phyloP scores from a whole-genome alignment of 2,329 filamentous ascomycete genomes.

The Dothiorella sarmentorum region DNA sequence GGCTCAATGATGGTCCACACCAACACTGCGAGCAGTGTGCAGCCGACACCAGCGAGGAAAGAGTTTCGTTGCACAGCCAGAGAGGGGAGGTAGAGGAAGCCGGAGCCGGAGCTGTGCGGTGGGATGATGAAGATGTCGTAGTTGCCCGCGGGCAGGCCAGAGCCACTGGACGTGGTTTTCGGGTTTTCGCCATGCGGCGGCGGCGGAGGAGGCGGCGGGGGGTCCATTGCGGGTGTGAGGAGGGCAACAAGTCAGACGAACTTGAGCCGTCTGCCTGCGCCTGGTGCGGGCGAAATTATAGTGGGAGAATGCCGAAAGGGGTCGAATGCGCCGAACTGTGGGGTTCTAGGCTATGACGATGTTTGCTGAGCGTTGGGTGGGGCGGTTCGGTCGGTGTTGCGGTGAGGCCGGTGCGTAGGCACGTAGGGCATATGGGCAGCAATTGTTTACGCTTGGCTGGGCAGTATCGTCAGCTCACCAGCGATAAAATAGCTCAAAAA shows the following conservation, averaged over 20 bases:
- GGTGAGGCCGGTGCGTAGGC: constrained; percentile 4
- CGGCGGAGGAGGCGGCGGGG: constrained; percentile 70
- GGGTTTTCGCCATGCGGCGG: constrained; percentile 82
- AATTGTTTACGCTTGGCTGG: constrained; percentile 16
- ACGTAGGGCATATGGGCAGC: constrained; percentile 10
- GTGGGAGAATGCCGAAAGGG: not conserved
- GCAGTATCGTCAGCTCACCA: not conserved
- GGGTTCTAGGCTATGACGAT: not conserved
- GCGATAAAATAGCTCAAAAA: not conserved
- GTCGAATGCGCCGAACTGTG: not conserved
- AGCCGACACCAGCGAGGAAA: constrained; percentile 82
- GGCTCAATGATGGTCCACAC: constrained; percentile 73
- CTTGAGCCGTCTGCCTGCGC: constrained; percentile 1
- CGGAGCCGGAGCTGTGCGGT: constrained; percentile 80
- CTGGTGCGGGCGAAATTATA: not conserved
- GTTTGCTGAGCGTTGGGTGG: not conserved
- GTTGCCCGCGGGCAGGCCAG: constrained; percentile 77
- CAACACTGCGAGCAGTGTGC: constrained; percentile 68
- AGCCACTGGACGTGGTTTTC: constrained; percentile 48
- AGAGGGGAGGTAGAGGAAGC: constrained; percentile 92
- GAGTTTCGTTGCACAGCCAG: constrained; percentile 82
- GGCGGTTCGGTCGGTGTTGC: constrained; percentile 3
- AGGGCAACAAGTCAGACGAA: constrained; percentile 16
- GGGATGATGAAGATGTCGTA: constrained; percentile 98
- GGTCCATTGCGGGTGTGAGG: constrained; percentile 31